Base-by-base conservation (phyloP, 2,329 filamentous ascomycete genomes). In the Exophiala oligosperma region DNA sequence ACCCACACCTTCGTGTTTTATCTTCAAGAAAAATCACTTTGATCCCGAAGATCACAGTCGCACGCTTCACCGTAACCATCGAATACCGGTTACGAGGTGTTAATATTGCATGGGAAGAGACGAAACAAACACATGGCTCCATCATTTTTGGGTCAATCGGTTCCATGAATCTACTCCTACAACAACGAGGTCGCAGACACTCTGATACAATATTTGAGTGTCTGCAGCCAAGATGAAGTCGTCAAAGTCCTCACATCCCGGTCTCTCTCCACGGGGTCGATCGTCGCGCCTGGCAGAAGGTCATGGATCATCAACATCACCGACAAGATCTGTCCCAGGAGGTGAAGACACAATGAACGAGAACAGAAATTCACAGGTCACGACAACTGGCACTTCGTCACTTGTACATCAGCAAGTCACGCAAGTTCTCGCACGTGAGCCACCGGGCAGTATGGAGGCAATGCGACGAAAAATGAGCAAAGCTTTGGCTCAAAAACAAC, bases 401-500 rank as follows among this genome's bases (percentile, higher is more conserved):
- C 29, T 49, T 28, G 59, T 57, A 11, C 64, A 63, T 47, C 38
- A 49, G n/a, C 64, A 62, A 49, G 49, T 57, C 23, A 57, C 57
- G n/a, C 57, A 53, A 41, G 54, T 60, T 6, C 38, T 59, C 26
- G 47, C 54, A 38, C 62, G 56, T 11, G 56, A 63, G 44, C 24
- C 28, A 9, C 49, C 60, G 29, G 51, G 52, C 21, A 52, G 56
- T 7, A 47, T 67, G 14, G 65, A 67, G 26, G 60, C 56, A 17
- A 67, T 67, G 65, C 58, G 64, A 52, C 57, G 59, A 11, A 61
- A 57, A 17, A 67, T 67, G 65, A 56, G 61, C 48, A 52, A 53
- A 28, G 65, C 64, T 46, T 40, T 67, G 52, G 63, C 61, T n/a
- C 60, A 66, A 48, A 65, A 64, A 52, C 62, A 63, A 46, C 63